Evolutionary conservation across 768 basidiomycete genomes (phyloP).

Genomic region (Hydnum rufescens): DNA sequence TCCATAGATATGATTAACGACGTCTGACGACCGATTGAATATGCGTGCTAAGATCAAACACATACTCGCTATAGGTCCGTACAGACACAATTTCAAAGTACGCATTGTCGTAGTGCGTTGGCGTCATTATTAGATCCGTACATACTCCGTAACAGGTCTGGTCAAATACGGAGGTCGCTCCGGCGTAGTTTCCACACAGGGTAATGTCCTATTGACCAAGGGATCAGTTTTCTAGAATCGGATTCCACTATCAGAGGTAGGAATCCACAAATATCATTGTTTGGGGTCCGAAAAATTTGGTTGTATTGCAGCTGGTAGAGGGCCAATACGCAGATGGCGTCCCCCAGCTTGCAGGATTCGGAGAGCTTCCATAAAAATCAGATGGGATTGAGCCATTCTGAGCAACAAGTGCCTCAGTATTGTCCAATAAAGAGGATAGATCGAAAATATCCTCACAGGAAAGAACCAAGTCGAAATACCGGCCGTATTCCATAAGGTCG

Average conservation of each 20-base stretch:
- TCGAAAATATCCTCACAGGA: not conserved
- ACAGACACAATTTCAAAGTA: conserved; percentile 7
- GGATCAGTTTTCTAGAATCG: not conserved
- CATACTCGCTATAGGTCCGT: not conserved
- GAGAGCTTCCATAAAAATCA: not conserved
- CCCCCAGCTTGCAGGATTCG: not conserved
- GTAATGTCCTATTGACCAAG: not conserved
- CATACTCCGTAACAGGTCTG: conserved; percentile 4
- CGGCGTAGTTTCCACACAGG: conserved; percentile 6
- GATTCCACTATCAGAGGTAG: not conserved
- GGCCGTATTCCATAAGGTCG: not conserved
- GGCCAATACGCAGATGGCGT: not conserved
- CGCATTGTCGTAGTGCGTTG: conserved; percentile 9
- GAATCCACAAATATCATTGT: not conserved
- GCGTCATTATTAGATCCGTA: conserved; percentile 3
- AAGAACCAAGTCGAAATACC: not conserved
- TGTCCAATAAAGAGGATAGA: not conserved
- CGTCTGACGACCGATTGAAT: too few relatives aligned
- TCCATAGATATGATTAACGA: too few relatives aligned
- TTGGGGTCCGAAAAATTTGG: conserved; percentile 1
- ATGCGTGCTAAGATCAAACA: too few relatives aligned
- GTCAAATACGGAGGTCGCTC: not conserved
- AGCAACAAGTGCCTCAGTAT: too few relatives aligned
- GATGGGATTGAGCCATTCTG: not conserved
- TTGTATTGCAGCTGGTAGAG: not conserved